A percentile compares a stretch with the other conserved stretches of the same genome.
Conservation (phyloP, 129 eudicot genomes). For the Artemisia annua region DNA sequence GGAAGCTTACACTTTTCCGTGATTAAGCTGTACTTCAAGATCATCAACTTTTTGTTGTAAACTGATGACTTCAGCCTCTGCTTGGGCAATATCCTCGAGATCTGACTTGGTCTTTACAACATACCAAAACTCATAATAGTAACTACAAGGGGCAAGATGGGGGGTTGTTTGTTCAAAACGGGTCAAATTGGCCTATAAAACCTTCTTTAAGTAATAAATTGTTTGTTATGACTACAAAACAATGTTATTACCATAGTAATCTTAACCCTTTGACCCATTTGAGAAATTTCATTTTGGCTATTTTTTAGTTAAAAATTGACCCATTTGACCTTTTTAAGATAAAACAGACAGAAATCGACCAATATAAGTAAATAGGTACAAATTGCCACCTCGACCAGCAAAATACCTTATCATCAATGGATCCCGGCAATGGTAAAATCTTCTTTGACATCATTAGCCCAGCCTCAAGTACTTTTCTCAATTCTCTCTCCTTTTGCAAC, state of each 20-base stretch:
- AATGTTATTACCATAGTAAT: too few relatives aligned
- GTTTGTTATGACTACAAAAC: too few relatives aligned
- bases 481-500: constrained; percentile 68
- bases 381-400: constrained; percentile 14
- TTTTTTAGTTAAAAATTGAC: not conserved
- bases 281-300: not conserved
- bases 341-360: not conserved
- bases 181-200: not conserved
- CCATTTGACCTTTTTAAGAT: not conserved
- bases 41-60: constrained; percentile 69
- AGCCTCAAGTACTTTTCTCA: constrained; percentile 66
- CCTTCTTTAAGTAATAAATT: too few relatives aligned
- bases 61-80: constrained; percentile 53
- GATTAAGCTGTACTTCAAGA: constrained; percentile 48
- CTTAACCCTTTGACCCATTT: not conserved
- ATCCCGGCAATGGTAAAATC: constrained; percentile 33
- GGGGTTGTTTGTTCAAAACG: not conserved
- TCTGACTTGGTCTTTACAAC: constrained; percentile 57
- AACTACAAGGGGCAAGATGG: constrained; percentile 3
- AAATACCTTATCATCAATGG: constrained; percentile 70
- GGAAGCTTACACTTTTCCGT: constrained; percentile 53
- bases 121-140: constrained; percentile 29
- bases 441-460: constrained; percentile 49
- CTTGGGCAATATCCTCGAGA: constrained; percentile 55
- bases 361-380: not conserved